A percentile compares a stretch with the other conserved stretches of the same genome.
Conservation (phyloP, 1,284 basidiomycete species). For the Coniophora puteana region DNA sequence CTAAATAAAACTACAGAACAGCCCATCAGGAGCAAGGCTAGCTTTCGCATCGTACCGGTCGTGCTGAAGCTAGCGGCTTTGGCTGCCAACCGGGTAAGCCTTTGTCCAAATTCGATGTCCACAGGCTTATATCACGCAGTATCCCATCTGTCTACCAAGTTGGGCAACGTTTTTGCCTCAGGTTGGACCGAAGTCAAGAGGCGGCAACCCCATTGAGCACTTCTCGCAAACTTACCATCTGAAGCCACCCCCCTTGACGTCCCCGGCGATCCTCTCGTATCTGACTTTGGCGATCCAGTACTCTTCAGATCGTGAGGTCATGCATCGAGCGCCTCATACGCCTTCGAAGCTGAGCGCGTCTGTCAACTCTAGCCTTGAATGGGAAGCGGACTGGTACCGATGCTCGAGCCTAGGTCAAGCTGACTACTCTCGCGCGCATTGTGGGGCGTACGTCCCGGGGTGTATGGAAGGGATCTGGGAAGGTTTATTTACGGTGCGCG, state of each 20-base stretch:
- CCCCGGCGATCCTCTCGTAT: constrained; percentile 69
- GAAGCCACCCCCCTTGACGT: constrained; percentile 52
- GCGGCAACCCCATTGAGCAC: no score
- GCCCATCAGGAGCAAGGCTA: constrained; percentile 27
- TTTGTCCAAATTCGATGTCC: constrained; percentile 16
- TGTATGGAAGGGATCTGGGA: constrained; percentile 76
- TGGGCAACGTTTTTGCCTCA: constrained; percentile 58
- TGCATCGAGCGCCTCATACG: constrained; percentile 33
- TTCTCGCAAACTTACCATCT: constrained; percentile 41
- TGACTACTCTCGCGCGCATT: constrained; percentile 28
- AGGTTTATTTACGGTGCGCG: constrained; percentile 60
- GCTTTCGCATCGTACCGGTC: constrained; percentile 41
- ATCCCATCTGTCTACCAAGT: constrained; percentile 48
- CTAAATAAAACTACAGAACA: no score
- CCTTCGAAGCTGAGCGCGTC: constrained; percentile 26
- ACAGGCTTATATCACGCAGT: constrained; percentile 35
- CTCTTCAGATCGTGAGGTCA: constrained; percentile 24
- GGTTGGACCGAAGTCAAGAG: no score
- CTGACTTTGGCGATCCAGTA: constrained; percentile 49
- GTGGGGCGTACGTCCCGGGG: constrained; percentile 51
- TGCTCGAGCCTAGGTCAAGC: constrained; percentile 39
- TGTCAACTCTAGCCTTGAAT: constrained; percentile 35
- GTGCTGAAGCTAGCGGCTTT: constrained; percentile 60
- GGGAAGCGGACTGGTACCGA: constrained; percentile 60
- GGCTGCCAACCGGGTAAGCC: constrained; percentile 65